Percentiles rank a stretch among this genome's conserved stretches.
These are phyloP conservation scores for Moricandia arvensis DNA, from an alignment of 345 rosid genomes.

Conservation along the genomic window DNA sequence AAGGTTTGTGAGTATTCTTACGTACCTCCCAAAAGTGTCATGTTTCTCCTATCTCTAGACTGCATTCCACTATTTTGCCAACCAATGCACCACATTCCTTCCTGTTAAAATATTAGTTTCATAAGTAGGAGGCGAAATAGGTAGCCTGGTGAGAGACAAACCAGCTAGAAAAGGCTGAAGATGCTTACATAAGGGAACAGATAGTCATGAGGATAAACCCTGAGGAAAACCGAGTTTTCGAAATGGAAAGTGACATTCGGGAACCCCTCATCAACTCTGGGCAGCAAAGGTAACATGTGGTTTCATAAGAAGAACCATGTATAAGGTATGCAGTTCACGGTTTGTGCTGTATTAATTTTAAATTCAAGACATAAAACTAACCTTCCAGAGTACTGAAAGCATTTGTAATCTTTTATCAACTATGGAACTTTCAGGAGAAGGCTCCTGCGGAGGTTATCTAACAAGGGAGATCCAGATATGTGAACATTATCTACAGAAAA, in stretches of 20 bases:
- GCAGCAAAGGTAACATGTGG: constrained; percentile 38
- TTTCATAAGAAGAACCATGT: constrained; percentile 18
- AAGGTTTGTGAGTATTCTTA: constrained; percentile 13
- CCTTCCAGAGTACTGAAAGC: constrained; percentile 90
- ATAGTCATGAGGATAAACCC: constrained; percentile 89
- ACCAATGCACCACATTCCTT: constrained; percentile 90
- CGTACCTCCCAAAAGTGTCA: constrained; percentile 93
- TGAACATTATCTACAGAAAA: not conserved
- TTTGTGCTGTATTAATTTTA: not conserved
- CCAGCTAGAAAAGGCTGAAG: constrained; percentile 9
- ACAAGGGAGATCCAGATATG: constrained; percentile 29
- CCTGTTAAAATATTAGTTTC: constrained; percentile 42
- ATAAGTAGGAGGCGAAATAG: not conserved
- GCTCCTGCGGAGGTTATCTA: constrained; percentile 84
- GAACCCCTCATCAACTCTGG: constrained; percentile 84
- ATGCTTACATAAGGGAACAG: constrained; percentile 82
- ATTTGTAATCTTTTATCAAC: constrained; percentile 77
- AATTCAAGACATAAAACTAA: constrained; percentile 28
- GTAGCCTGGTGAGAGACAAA: constrained; percentile 4
- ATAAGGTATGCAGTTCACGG: not conserved
- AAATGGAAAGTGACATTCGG: constrained; percentile 92
- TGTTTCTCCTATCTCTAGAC: constrained; percentile 73
- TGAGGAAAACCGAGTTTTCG: constrained; percentile 69
- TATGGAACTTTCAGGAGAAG: constrained; percentile 64
- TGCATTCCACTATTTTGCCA: constrained; percentile 97